These are phyloP conservation scores for Rhodotorula sp. DNA, from an alignment of 1,284 basidiomycete genomes.

Conservation along the genomic window DNA sequence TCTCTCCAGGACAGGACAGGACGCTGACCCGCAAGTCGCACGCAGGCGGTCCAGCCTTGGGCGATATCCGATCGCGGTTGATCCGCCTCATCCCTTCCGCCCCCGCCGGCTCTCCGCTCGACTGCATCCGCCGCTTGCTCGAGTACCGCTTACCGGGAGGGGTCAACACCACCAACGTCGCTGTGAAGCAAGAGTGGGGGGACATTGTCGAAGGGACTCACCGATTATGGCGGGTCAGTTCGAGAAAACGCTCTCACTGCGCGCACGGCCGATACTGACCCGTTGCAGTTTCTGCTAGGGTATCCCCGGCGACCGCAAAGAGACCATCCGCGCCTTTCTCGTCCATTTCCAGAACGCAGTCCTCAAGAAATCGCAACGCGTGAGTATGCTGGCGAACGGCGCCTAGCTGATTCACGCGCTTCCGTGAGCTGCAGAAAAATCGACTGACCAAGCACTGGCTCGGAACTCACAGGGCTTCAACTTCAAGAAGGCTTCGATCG, in stretches of 20 bases:
- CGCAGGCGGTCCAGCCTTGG: conserved; percentile 53
- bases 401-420: no score
- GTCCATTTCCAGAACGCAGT: conserved; percentile 35
- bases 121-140: conserved; percentile 41
- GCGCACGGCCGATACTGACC: no score
- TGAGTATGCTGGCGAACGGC: background rate
- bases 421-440: background rate
- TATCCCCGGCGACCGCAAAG: conserved; percentile 88
- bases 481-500: conserved; percentile 69
- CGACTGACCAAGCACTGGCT: background rate
- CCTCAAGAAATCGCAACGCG: conserved; percentile 34
- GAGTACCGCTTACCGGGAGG: conserved; percentile 52
- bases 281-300: conserved; percentile 46
- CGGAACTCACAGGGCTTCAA: conserved; percentile 78
- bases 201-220: conserved; percentile 90
- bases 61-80: conserved; percentile 53
- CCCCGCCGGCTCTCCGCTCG: conserved; percentile 25
- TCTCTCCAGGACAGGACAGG: background rate
- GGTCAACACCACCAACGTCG: conserved; percentile 43
- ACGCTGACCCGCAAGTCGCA: background rate
- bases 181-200: conserved; percentile 51
- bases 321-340: conserved; percentile 71
- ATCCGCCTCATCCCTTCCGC: conserved; percentile 55
- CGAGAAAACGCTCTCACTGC: no score
- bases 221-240: conserved; percentile 68